phyloP scores from a whole-genome alignment of 257 asterid genomes.

The Galeopsis tetrahit region DNA sequence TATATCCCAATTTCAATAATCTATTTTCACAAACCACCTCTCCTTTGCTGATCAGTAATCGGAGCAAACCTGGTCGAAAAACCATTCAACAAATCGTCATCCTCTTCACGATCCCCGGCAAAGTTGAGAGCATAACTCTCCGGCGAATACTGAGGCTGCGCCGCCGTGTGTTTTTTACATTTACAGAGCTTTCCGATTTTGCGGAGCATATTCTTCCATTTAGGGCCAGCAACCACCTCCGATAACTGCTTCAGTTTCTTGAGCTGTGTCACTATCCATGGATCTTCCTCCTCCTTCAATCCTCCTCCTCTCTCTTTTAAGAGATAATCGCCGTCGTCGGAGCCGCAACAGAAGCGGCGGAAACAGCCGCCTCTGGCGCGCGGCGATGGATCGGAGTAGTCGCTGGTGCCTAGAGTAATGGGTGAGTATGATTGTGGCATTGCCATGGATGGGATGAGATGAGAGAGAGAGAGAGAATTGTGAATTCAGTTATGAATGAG shows the following conservation, averaged over 20 bases:
- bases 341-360: slow-evolving; percentile 39
- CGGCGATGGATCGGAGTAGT: background rate
- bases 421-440: slow-evolving; percentile 35
- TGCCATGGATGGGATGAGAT: slow-evolving; percentile 10
- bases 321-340: slow-evolving; percentile 33
- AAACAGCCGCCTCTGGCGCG: slow-evolving; percentile 36
- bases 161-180: slow-evolving; percentile 24
- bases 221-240: slow-evolving; percentile 57
- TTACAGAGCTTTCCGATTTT: slow-evolving; percentile 45
- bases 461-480: background rate
- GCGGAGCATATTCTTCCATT: slow-evolving; percentile 55
- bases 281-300: slow-evolving; percentile 35
- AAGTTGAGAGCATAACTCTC: slow-evolving; percentile 75
- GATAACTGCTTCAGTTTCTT: slow-evolving; percentile 52
- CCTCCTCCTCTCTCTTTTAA: slow-evolving; percentile 28
- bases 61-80: slow-evolving; percentile 65
- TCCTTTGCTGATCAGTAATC: slow-evolving; percentile 41
- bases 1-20: slow-evolving; percentile 8
- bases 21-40: slow-evolving; percentile 29
- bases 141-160: slow-evolving; percentile 62
- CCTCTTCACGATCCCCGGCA: slow-evolving; percentile 48
- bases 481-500: background rate
- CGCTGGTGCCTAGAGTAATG: slow-evolving; percentile 24
- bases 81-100: slow-evolving; percentile 39
- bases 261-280: slow-evolving; percentile 38